These are phyloP conservation scores for Cladosporium cucumerinum DNA, from an alignment of 2,329 filamentous ascomycete species.

Conservation along the genomic window DNA sequence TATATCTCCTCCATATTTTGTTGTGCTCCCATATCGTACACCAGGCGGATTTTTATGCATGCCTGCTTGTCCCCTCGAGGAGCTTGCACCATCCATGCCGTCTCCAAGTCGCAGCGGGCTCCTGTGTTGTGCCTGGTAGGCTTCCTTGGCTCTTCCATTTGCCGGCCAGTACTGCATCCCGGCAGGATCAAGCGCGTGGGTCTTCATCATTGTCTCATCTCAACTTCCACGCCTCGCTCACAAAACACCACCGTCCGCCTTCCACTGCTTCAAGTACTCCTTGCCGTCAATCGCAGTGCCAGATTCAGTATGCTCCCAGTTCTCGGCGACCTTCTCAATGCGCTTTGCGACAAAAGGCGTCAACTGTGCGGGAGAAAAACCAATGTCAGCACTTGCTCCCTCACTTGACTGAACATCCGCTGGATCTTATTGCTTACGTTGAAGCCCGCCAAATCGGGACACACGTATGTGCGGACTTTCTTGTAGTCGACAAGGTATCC, in stretches of 20 bases:
- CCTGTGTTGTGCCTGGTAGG: background rate
- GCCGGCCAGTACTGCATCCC: background rate
- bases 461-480: constrained; percentile 88
- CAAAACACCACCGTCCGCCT: constrained; percentile 32
- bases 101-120: background rate
- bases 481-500: constrained; percentile 78
- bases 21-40: constrained; percentile 1
- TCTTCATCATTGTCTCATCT: background rate
- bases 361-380: constrained; percentile 54
- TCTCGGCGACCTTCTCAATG: constrained; percentile 53
- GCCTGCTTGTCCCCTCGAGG: background rate
- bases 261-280: constrained; percentile 35
- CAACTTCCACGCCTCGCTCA: constrained; percentile 20
- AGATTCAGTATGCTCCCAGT: constrained; percentile 42
- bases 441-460: constrained; percentile 68
- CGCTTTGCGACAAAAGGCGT: constrained; percentile 72
- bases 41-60: background rate
- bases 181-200: background rate
- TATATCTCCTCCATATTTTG: background rate
- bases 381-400: too few relatives aligned
- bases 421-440: too few relatives aligned
- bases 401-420: too few relatives aligned
- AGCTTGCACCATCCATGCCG: background rate
- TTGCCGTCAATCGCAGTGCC: constrained; percentile 29
- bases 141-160: background rate